Evolutionary conservation across 1,139 yeast species (phyloP), one percentile per base, ranked within the genome.

Genomic region (Meyerozyma smithsonii): DNA sequence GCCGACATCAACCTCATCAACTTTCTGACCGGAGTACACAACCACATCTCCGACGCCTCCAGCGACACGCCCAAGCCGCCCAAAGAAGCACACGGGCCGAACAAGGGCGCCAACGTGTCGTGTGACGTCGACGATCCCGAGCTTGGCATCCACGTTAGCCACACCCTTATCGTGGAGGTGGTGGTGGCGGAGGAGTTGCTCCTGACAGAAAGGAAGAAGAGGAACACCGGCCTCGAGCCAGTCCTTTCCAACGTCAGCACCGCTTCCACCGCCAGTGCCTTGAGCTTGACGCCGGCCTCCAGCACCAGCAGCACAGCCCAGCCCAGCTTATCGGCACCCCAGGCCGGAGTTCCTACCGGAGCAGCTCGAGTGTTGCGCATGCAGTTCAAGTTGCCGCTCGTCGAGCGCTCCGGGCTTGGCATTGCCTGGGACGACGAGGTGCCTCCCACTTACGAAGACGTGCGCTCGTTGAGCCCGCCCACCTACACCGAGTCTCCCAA

Each of bases 351-450:
- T 0, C 92, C 95, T 2, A 92, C 97, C 0, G 98, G 98, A 5
- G 87, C 95, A 3, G 97, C 98, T 0, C 69, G 98, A 39, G 95
- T 94, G 1, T 66, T 92, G 43, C 68, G 98, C 49, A 92, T 92
- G 97, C 97, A 90, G 59, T 92, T 92, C 61, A 84, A 84, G 49
- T 55, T 92, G 14, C 71, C 72, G 8, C 62, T 92, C 20, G 86
- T 96, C 1, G 97, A 90, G 58, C 71, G 97, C 42, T 84, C 96
- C 0, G 99, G 99, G 0, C 70, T 92, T 36, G 98, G 99, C 4
- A 87, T 92, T 26, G 86, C 97, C 0, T 92, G 98, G 98, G 97
- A 92, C 61, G 97, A 90, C 56, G 98, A 92, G 60, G 97, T 92
- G 15, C 99, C 99, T 1, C 99, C 99, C 1, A 86, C 88, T 17